A percentile compares a stretch with the other conserved stretches of the same genome.
Evolutionary conservation across 352 stramenopile genomes (phyloP).

Genomic region (Phytophthora niederhauseri): DNA sequence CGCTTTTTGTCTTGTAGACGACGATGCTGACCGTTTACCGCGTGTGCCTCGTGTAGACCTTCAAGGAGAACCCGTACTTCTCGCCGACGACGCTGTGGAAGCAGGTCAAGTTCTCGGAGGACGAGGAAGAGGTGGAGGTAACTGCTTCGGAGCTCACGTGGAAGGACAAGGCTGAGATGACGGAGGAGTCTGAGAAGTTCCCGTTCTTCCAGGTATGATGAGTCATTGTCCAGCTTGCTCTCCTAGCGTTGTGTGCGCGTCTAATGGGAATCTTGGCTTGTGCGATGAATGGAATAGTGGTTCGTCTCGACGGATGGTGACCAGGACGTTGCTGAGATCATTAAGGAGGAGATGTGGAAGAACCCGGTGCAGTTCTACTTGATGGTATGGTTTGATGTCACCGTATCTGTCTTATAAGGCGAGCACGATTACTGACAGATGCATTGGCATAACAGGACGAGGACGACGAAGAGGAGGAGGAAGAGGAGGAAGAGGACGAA

Average conservation of each 20-base stretch:
- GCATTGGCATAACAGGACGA: constrained; percentile 36
- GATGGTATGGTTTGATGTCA: constrained; percentile 27
- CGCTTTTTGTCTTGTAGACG: not conserved
- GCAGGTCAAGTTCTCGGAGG: constrained; percentile 72
- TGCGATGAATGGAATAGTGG: constrained; percentile 40
- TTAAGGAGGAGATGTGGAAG: constrained; percentile 87
- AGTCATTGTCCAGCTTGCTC: not conserved
- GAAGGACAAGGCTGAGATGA: constrained; percentile 64
- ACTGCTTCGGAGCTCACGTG: constrained; percentile 59
- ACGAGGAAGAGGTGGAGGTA: constrained; percentile 66
- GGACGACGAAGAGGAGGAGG: constrained; percentile 53
- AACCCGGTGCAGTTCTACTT: constrained; percentile 67
- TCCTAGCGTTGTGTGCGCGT: not conserved
- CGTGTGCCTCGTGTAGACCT: constrained; percentile 39
- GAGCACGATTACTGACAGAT: constrained; percentile 8
- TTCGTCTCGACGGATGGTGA: constrained; percentile 58
- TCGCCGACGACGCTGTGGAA: constrained; percentile 63
- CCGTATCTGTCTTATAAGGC: not conserved
- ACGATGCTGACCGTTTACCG: not conserved
- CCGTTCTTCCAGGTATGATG: constrained; percentile 59
- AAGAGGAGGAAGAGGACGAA: constrained; percentile 42
- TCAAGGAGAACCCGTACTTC: constrained; percentile 77
- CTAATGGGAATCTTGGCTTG: not conserved
- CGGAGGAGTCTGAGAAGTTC: constrained; percentile 49
- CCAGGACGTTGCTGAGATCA: constrained; percentile 70